phyloP scores from a whole-genome alignment of 2,329 filamentous ascomycete species.

The Madurella mycetomatis region DNA sequence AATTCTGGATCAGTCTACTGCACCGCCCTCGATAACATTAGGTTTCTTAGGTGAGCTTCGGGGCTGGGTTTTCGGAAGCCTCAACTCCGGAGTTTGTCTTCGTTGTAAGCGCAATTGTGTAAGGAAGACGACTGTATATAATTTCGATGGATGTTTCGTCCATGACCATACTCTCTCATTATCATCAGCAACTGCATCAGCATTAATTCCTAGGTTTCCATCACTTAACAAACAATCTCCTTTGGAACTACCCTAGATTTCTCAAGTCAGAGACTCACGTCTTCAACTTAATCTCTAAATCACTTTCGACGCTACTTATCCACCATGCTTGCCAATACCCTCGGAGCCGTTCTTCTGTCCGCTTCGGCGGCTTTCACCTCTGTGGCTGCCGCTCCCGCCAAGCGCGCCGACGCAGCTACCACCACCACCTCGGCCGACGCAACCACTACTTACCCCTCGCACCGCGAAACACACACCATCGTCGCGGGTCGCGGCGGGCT shows the following conservation, averaged over 20 bases:
- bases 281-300: not conserved
- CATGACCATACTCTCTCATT: not conserved
- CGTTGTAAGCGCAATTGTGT: not conserved
- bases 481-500: constrained; percentile 44
- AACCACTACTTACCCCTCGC: constrained; percentile 34
- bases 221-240: not conserved
- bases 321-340: not conserved
- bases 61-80: not conserved
- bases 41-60: not conserved
- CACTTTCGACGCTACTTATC: not conserved
- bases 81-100: not conserved
- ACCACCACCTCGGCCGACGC: constrained; percentile 18
- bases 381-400: constrained; percentile 27
- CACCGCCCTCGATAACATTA: not conserved
- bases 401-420: constrained; percentile 32
- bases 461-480: constrained; percentile 43
- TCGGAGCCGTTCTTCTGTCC: constrained; percentile 2
- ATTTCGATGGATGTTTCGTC: not conserved
- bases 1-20: not conserved
- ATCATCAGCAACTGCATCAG: constrained; percentile 1
- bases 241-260: not conserved
- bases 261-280: not conserved
- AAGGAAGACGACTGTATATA: not conserved
- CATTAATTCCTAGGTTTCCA: not conserved
- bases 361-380: constrained; percentile 16